phyloP scores from a whole-genome alignment of 805 yeast species.

The Spathaspora arborariae region DNA sequence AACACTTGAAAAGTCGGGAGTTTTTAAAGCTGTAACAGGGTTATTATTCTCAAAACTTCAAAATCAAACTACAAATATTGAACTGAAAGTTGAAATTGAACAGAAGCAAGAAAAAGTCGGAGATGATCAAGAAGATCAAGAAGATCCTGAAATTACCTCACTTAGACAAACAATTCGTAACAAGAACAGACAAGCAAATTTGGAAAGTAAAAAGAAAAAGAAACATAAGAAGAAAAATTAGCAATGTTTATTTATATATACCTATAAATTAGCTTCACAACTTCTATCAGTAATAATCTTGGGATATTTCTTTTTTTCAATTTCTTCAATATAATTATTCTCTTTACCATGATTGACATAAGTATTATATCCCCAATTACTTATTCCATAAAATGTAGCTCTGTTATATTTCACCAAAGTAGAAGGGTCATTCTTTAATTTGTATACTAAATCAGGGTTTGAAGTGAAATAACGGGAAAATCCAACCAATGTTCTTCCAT shows the following conservation, averaged over 20 bases:
- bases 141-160: background rate
- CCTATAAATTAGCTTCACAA: slow-evolving; percentile 3
- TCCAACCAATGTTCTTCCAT: slow-evolving; percentile 41
- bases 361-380: slow-evolving; percentile 29
- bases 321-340: slow-evolving; percentile 3
- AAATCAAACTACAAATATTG: too few species aligned
- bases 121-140: too few species aligned
- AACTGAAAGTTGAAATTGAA: too few species aligned
- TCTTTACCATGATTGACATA: slow-evolving; percentile 8
- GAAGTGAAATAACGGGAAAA: slow-evolving; percentile 36
- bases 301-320: slow-evolving; percentile 9
- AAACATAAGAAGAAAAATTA: background rate
- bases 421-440: slow-evolving; percentile 30
- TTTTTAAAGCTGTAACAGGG: too few species aligned
- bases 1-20: too few species aligned
- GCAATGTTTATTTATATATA: background rate
- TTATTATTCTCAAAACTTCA: too few species aligned
- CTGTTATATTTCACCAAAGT: slow-evolving; percentile 38
- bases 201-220: background rate
- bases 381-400: slow-evolving; percentile 29
- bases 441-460: slow-evolving; percentile 41
- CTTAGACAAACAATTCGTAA: background rate
- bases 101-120: too few species aligned
- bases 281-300: slow-evolving; percentile 3
- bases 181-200: background rate